Conservation (phyloP, 148 eudicot genomes). For the Talinum fruticosum region DNA sequence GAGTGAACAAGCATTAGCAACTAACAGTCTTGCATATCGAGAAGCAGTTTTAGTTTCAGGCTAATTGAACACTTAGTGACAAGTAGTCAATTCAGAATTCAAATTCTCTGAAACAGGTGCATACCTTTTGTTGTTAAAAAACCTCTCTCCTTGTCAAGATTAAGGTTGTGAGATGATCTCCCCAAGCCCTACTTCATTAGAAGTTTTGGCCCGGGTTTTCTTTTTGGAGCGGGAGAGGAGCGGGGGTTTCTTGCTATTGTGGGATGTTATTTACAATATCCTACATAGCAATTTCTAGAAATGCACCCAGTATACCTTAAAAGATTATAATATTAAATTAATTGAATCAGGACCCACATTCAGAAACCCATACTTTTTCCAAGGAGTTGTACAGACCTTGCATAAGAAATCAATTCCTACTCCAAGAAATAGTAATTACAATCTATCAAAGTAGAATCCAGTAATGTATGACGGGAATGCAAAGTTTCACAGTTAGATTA, state of each 20-base stretch:
- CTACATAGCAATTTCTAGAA: not conserved
- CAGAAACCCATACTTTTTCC: not conserved
- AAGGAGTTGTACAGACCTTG: not conserved
- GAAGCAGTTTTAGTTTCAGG: not conserved
- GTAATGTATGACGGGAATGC: not conserved
- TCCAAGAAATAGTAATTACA: not conserved
- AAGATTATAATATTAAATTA: not conserved
- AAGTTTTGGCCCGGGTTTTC: too few relatives aligned
- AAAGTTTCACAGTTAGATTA: not conserved
- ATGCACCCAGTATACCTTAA: not conserved
- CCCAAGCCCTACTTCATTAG: not conserved
- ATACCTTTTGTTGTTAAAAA: not conserved
- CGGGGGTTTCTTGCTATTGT: not conserved
- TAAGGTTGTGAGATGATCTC: not conserved
- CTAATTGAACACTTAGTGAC: not conserved
- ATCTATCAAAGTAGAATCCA: not conserved
- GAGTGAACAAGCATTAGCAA: not conserved
- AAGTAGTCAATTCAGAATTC: too few relatives aligned
- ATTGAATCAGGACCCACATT: not conserved
- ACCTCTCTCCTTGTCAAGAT: not conserved
- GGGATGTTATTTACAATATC: not conserved
- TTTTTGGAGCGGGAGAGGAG: too few relatives aligned
- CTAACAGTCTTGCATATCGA: not conserved
- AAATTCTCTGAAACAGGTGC: not conserved
- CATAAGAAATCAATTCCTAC: not conserved